phyloP scores from a whole-genome alignment of 148 eudicot genomes.

The Camellia japonica region DNA sequence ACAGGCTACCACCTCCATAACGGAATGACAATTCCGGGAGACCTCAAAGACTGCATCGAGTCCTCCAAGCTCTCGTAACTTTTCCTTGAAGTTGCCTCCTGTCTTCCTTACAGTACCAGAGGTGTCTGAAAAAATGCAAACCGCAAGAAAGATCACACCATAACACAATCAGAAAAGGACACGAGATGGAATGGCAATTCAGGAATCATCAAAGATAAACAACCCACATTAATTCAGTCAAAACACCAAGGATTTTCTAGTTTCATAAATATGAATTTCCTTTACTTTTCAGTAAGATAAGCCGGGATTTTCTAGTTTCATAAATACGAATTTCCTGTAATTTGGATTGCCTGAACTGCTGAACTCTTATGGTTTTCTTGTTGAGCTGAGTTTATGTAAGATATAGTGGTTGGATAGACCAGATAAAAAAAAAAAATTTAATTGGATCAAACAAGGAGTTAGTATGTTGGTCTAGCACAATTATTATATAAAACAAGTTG shows the following conservation, averaged over 20 bases:
- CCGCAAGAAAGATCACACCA: constrained; percentile 6
- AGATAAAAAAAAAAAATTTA: neutral
- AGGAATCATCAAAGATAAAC: neutral
- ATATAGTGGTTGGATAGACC: too few relatives aligned
- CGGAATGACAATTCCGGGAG: constrained; percentile 57
- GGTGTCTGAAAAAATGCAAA: constrained; percentile 42
- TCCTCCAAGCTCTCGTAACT: constrained; percentile 77
- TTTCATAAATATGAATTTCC: neutral
- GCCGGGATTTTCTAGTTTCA: neutral
- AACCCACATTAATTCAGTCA: neutral
- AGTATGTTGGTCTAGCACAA: neutral
- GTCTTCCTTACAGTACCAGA: constrained; percentile 54
- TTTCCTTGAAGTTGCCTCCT: constrained; percentile 82
- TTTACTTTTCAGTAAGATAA: too few relatives aligned
- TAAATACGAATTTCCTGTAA: neutral
- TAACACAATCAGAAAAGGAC: neutral
- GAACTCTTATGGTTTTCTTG: too few relatives aligned
- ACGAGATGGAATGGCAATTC: neutral
- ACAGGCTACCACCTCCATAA: constrained; percentile 82
- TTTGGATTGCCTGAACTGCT: too few relatives aligned
- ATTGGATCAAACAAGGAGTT: neutral
- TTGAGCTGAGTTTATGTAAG: too few relatives aligned
- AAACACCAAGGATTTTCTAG: neutral
- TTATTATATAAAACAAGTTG: neutral
- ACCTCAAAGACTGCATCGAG: constrained; percentile 91